phyloP scores from a whole-genome alignment of 1,284 basidiomycete species.

The Ceratorhiza oryzae-sativae region DNA sequence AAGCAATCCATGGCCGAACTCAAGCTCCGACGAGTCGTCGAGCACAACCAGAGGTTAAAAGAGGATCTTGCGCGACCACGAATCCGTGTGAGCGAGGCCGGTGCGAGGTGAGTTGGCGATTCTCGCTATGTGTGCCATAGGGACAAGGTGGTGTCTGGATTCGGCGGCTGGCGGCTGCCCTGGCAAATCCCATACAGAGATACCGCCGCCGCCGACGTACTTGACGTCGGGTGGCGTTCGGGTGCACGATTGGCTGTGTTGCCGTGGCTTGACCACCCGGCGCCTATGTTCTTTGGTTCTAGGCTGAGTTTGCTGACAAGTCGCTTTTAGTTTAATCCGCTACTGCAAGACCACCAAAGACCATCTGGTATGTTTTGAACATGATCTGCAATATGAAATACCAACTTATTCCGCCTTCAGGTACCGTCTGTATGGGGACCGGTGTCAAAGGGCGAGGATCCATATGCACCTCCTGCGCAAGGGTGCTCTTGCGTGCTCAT shows the following conservation, averaged over 20 bases:
- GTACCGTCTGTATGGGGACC: conserved; percentile 95
- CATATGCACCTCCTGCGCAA: conserved; percentile 78
- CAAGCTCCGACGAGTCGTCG: conserved; percentile 89
- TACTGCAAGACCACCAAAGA: conserved; percentile 92
- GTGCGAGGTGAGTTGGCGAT: conserved; percentile 69
- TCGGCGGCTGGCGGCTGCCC: not conserved
- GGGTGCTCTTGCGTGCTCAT: conserved; percentile 70
- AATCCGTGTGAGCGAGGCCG: conserved; percentile 90
- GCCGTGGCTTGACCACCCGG: not conserved
- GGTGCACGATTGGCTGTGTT: conserved; percentile 5
- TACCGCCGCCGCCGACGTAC: not conserved
- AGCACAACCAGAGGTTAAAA: conserved; percentile 90
- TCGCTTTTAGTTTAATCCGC: conserved; percentile 73
- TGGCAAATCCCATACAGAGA: not conserved
- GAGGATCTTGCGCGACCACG: conserved; percentile 90
- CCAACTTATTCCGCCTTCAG: conserved; percentile 52
- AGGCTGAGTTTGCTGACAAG: not conserved
- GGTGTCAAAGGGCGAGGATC: conserved; percentile 85
- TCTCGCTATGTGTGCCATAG: not conserved
- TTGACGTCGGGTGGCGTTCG: conserved; percentile 11
- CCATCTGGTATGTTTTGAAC: conserved; percentile 69
- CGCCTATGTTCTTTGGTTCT: conserved; percentile 1
- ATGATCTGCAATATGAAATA: conserved; percentile 19
- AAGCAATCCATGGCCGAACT: conserved; percentile 95
- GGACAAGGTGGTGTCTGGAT: too few relatives aligned